Evolutionary conservation across 176 grass and related monocot genomes (phyloP).

Genomic region (Lolium perenne): DNA sequence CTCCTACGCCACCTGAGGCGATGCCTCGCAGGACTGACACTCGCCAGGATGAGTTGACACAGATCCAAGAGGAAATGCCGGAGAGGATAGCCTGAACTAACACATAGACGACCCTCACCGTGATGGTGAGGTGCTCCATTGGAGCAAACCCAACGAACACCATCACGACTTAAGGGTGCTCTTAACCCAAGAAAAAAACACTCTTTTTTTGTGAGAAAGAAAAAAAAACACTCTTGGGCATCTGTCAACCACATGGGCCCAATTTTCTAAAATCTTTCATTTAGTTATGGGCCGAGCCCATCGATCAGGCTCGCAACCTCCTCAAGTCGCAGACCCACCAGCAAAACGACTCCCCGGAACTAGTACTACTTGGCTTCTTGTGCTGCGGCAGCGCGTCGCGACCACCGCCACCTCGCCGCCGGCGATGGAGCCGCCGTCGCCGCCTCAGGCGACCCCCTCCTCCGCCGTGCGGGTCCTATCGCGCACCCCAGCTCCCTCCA

Average conservation of each 20-base stretch:
- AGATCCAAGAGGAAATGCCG: too few species aligned
- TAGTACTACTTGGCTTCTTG: background rate
- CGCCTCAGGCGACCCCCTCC: background rate
- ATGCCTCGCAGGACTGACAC: too few species aligned
- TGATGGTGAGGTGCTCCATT: too few species aligned
- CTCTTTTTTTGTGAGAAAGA: too few species aligned
- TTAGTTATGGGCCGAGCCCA: background rate
- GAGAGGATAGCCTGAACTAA: too few species aligned
- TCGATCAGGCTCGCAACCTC: background rate
- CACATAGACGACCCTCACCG: too few species aligned
- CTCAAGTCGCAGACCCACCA: background rate
- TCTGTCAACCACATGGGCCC: background rate
- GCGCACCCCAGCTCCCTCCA: background rate
- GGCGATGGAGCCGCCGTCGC: conserved; percentile 5
- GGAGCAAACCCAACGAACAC: too few species aligned
- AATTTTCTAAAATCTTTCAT: background rate
- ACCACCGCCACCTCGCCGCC: background rate
- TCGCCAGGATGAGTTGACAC: too few species aligned
- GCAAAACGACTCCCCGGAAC: background rate
- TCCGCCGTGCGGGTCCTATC: conserved; percentile 11
- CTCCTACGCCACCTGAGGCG: too few species aligned
- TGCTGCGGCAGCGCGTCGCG: background rate
- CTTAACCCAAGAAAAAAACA: too few species aligned
- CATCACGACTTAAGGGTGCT: too few species aligned
- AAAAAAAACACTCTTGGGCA: too few species aligned